Evolutionary conservation across 768 basidiomycete species (phyloP), one percentile per base, ranked within the genome.

Genomic region (Leucogyrophana mollusca): DNA sequence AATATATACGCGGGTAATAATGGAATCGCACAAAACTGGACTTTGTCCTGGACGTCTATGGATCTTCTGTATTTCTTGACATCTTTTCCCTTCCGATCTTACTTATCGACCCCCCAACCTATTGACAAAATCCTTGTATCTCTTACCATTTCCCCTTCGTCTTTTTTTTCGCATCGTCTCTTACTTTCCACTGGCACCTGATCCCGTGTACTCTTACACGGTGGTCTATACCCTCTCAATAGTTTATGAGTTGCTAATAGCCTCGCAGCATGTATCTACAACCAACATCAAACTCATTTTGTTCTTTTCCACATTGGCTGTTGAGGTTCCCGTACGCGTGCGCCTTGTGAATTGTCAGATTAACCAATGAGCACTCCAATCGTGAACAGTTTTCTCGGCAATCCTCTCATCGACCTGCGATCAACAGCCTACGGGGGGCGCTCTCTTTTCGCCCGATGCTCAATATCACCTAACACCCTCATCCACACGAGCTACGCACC

Each of bases 401-500:
- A 30, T 6, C 13, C 6, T 6, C 13, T 30, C 27, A 13, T 30
- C 27, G 13, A 30, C 27, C 27, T 30, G 27, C 6, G 27, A 30
- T 30, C 27, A 30, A 30, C 27, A 30, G 13, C 13, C 7, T 61
- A 75, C 51, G 77, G 78, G 32, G 80, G 82, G 13, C 73, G 80
- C 42, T 76, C 79, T 34, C 68, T 79, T 9, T 81, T 79, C 45
- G 73, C 81, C 9, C 68, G 54, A 10, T 53, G 59, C 24, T 45
- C 59, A 32, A 73, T 82, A 45, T 64, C 68, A 3, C 66, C 70
- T 33, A 70, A 71, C 42, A 73, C 74, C 8, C 65, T 67, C 20
- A 58, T 84, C 34, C 66, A 77, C 43, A 61, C 63, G 18, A 74
- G 74, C 46, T 49, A 68, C 39, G 62, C 62, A 4, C 84, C 85